These are phyloP conservation scores for Luvunga scandens DNA, from an alignment of 345 rosid genomes.

Conservation along the genomic window DNA sequence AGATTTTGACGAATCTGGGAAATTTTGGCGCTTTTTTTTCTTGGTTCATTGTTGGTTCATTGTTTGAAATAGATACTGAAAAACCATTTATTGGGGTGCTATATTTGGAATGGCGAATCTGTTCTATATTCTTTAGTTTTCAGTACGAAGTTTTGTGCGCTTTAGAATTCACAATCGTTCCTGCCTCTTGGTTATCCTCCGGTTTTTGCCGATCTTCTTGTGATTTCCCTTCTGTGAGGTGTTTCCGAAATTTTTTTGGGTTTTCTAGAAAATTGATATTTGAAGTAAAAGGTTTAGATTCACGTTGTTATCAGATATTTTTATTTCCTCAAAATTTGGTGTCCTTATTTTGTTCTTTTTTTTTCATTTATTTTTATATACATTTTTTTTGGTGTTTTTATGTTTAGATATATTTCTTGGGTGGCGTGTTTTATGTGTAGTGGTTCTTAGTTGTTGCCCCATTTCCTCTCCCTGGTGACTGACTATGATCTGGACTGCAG, in stretches of 20 bases:
- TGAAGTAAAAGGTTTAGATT: too few relatives aligned
- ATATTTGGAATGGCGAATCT: neutral
- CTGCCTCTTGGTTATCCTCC: too few relatives aligned
- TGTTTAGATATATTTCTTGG: conserved; percentile 12
- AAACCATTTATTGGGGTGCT: neutral
- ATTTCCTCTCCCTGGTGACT: conserved; percentile 26
- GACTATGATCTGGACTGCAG: conserved; percentile 53
- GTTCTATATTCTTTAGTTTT: neutral
- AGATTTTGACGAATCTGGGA: neutral
- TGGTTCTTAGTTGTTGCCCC: neutral
- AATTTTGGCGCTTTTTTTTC: neutral
- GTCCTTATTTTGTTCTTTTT: neutral
- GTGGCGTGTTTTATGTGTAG: conserved; percentile 9
- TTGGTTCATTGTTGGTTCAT: neutral
- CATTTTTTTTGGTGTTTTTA: neutral
- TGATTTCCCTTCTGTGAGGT: neutral
- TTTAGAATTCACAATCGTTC: neutral
- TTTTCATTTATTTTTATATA: too few relatives aligned
- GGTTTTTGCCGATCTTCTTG: neutral
- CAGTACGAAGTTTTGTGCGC: neutral
- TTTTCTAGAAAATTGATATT: too few relatives aligned
- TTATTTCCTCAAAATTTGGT: neutral
- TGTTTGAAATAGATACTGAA: neutral
- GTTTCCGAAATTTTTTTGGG: neutral
- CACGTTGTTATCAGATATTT: too few relatives aligned